These are phyloP conservation scores for Dothistroma septosporum DNA, from an alignment of 2,329 filamentous ascomycete species.

Conservation along the genomic window DNA sequence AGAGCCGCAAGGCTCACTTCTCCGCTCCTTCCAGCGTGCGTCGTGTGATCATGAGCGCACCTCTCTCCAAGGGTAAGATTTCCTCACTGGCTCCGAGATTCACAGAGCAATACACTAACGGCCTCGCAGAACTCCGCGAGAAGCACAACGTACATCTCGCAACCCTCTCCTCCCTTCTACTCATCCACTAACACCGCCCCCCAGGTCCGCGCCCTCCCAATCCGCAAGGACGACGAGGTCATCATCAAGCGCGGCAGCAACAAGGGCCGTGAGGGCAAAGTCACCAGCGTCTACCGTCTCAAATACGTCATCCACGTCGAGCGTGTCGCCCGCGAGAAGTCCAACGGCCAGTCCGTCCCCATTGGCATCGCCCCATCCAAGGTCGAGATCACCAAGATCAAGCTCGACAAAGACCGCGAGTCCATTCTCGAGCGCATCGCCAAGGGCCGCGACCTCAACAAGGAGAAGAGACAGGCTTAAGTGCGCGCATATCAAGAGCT, in stretches of 20 bases:
- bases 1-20: conserved; percentile 99
- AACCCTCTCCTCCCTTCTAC: background rate
- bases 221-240: conserved; percentile 86
- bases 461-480: conserved; percentile 49
- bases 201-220: conserved; percentile 72
- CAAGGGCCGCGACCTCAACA: conserved; percentile 65
- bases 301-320: conserved; percentile 98
- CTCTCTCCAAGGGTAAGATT: conserved; percentile 69
- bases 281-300: conserved; percentile 95
- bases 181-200: background rate
- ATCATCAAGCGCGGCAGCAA: conserved; percentile 84
- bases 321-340: conserved; percentile 95
- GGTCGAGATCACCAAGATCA: conserved; percentile 97
- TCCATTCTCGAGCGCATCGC: conserved; percentile 81
- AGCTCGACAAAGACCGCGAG: conserved; percentile 95
- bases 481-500: conserved; percentile 3
- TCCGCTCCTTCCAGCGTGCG: conserved; percentile 88
- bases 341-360: conserved; percentile 90
- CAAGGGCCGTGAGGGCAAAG: conserved; percentile 98
- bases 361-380: conserved; percentile 94
- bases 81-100: conserved; percentile 6
- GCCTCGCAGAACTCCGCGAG: conserved; percentile 68
- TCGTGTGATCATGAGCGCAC: conserved; percentile 95
- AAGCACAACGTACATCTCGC: conserved; percentile 79
- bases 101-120: conserved; percentile 24